phyloP scores from a whole-genome alignment of 2,329 filamentous ascomycete genomes.

The Fusarium tupiense region DNA sequence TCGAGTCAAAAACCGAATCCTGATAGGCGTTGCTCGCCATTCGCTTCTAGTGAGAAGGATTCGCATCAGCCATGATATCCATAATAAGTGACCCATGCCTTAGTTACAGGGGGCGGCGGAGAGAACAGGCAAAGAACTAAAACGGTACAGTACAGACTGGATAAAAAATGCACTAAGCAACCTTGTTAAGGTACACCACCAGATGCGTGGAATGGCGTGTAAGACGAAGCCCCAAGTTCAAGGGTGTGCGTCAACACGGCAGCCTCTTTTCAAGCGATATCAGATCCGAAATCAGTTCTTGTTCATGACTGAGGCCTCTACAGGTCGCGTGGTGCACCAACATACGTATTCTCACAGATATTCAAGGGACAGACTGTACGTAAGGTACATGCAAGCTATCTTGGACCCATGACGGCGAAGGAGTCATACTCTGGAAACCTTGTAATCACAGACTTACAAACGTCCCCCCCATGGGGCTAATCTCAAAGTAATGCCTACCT shows the following conservation, averaged over 20 bases:
- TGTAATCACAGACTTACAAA: slow-evolving; percentile 27
- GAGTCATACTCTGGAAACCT: slow-evolving; percentile 34
- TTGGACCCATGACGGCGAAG: slow-evolving; percentile 32
- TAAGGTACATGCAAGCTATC: slow-evolving; percentile 21
- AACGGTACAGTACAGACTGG: slow-evolving; percentile 1
- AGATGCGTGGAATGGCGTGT: slow-evolving; percentile 10
- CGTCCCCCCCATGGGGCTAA: slow-evolving; percentile 8
- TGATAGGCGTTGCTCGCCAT: neutral
- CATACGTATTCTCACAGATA: neutral
- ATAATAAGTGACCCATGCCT: slow-evolving; percentile 4
- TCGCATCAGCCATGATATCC: slow-evolving; percentile 13
- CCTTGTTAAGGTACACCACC: slow-evolving; percentile 1
- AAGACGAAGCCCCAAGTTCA: neutral
- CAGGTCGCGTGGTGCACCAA: slow-evolving; percentile 17
- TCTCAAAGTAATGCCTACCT: slow-evolving; percentile 1
- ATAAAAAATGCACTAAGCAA: neutral
- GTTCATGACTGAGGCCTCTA: slow-evolving; percentile 21
- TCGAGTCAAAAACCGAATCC: neutral
- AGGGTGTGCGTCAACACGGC: slow-evolving; percentile 10
- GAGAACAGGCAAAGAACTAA: neutral
- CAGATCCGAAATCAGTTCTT: slow-evolving; percentile 20
- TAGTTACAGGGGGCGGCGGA: neutral
- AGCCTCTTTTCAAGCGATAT: slow-evolving; percentile 22
- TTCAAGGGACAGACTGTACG: neutral
- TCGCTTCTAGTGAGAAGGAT: slow-evolving; percentile 10